These are phyloP conservation scores for Colletotrichum theobromicola DNA, from an alignment of 2,329 filamentous ascomycete species.

Conservation along the genomic window DNA sequence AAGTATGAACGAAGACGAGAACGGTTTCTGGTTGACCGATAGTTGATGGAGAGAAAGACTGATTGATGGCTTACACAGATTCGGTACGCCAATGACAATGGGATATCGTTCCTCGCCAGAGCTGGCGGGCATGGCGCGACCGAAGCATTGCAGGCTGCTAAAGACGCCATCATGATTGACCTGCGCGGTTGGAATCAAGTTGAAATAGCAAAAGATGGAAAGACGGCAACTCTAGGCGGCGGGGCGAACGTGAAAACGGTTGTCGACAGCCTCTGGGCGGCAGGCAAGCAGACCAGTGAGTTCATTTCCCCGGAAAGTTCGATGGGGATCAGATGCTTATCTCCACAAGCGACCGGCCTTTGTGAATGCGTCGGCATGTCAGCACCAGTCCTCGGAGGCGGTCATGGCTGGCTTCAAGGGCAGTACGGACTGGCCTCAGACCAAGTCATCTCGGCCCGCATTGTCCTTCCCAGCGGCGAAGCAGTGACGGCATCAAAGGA, in stretches of 20 bases:
- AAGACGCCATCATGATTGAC: constrained; percentile 26
- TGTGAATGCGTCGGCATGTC: constrained; percentile 32
- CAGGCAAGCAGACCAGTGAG: constrained; percentile 6
- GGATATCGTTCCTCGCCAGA: constrained; percentile 3
- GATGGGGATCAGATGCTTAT: neutral
- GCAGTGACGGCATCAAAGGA: constrained; percentile 26
- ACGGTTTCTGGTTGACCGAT: neutral
- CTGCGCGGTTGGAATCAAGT: constrained; percentile 23
- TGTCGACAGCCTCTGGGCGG: neutral
- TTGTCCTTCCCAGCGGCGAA: constrained; percentile 31
- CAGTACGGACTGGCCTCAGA: constrained; percentile 29
- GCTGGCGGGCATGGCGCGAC: constrained; percentile 23
- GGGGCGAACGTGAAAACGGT: constrained; percentile 20
- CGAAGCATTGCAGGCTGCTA: neutral
- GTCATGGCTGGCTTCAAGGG: constrained; percentile 18
- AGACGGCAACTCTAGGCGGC: constrained; percentile 16
- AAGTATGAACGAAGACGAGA: neutral
- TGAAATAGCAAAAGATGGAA: constrained; percentile 1
- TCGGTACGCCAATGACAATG: neutral
- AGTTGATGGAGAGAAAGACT: neutral
- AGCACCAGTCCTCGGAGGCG: constrained; percentile 23
- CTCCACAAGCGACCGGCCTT: constrained; percentile 21
- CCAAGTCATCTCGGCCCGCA: constrained; percentile 34
- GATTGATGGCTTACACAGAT: neutral
- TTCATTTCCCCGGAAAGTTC: neutral